Evolutionary conservation across 164 flowering plant genomes (phyloP).

Genomic region (Paratinospora sagittata): DNA sequence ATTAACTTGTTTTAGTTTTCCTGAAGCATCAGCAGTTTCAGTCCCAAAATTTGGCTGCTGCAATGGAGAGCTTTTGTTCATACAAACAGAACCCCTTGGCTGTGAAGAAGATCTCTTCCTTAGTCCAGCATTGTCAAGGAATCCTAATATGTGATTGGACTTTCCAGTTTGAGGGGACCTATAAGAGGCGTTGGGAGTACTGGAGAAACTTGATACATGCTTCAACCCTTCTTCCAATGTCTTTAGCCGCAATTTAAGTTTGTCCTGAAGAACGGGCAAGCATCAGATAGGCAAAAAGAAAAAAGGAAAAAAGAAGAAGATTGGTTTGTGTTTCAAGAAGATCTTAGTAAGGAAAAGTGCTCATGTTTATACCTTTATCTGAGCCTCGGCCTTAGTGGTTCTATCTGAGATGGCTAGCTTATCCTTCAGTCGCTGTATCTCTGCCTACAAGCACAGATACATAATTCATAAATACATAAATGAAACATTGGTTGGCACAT

Average conservation of each 20-base stretch:
- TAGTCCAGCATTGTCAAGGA: conserved; percentile 36
- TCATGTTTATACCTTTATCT: conserved; percentile 52
- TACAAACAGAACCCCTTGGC: conserved; percentile 48
- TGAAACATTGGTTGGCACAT: neutral
- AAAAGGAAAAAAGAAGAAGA: too few relatives aligned
- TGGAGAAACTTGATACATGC: conserved; percentile 34
- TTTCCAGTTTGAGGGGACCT: conserved; percentile 39
- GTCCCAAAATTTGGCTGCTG: conserved; percentile 33
- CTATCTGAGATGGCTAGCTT: conserved; percentile 69
- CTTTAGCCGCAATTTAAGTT: conserved; percentile 64
- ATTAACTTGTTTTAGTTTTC: conserved; percentile 26
- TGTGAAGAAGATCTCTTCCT: conserved; percentile 74
- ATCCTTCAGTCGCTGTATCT: conserved; percentile 73
- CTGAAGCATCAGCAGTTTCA: conserved; percentile 16
- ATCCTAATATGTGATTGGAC: conserved; percentile 43
- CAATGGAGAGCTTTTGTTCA: conserved; percentile 27
- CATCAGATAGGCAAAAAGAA: conserved; percentile 4
- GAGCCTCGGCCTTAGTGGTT: conserved; percentile 88
- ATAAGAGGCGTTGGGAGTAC: conserved; percentile 20
- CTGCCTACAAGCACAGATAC: conserved; percentile 44
- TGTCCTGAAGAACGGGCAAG: conserved; percentile 46
- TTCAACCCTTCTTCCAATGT: conserved; percentile 80
- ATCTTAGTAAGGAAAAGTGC: neutral
- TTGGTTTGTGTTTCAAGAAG: neutral
- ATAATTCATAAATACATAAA: neutral